Evolutionary conservation across 2,329 filamentous ascomycete genomes (phyloP), one percentile per base, ranked within the genome.

Genomic region (Pestalotiopsis sp.): DNA sequence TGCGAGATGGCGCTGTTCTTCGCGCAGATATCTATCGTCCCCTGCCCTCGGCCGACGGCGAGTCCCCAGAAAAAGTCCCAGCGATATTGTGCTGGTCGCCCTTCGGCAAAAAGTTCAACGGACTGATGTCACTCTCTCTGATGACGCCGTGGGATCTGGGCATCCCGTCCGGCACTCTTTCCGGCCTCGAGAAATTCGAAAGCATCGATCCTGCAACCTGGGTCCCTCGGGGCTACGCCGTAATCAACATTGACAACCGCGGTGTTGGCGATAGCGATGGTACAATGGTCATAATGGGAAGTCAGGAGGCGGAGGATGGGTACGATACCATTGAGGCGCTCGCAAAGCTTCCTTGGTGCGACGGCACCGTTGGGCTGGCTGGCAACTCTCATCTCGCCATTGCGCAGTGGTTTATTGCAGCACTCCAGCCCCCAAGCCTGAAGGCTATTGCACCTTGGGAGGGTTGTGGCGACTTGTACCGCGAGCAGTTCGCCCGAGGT

Each of bases 301-400:
- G 64, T 1, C 71, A 72, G 49, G 74, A 77, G 57, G 75, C 67
- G 13, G 66, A 74, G 36, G 76, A 77, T 66, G 73, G 73, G 0
- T 73, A 75, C 59, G 76, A 78, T 64, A 68, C 68, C 31, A 68
- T 77, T 38, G 74, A 77, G 36, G 68, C 41, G 31, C 59, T 77
- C 38, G 73, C 72, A 3, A 63, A 67, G 41, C 67, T 70, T 60
- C 38, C 68, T 1, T 77, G 75, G 75, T 77, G 74, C 65, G 73
- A 67, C 64, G 75, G 75, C 1, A 56, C 38, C 17, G 64, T 77
- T 23, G 72, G 70, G 1, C 65, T 75, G 59, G 71, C 70, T 3
- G 75, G 75, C n/a, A 76, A 76, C 67, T 75, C 73, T 4, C 70
- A 69, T 36, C 69, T 75, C 12, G 74, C 73, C 56, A 73, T 74